A percentile compares a stretch with the other conserved stretches of the same genome.
These are phyloP conservation scores for Amoeboaphelidium protococcarum DNA, from an alignment of 371 early-diverging fungal species.

Conservation along the genomic window DNA sequence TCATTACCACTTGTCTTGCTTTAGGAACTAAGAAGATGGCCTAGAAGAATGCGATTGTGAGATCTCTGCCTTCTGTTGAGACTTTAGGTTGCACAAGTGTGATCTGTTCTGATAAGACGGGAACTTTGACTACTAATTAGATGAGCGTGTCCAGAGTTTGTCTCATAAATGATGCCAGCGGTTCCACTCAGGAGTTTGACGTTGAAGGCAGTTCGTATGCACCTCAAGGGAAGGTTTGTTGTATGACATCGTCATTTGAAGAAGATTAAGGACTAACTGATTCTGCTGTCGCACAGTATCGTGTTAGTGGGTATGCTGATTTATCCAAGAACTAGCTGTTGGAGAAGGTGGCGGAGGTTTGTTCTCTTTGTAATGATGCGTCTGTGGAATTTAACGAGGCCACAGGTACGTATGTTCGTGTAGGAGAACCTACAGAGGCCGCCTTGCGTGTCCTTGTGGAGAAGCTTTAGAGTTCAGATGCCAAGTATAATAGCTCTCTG, in stretches of 20 bases:
- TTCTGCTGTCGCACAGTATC: background rate
- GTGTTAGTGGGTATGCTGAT: too few relatives aligned
- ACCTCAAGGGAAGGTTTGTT: conserved; percentile 39
- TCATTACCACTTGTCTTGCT: conserved; percentile 89
- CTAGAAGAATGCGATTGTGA: conserved; percentile 78
- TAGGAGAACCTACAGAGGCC: conserved; percentile 98
- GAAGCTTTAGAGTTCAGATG: conserved; percentile 52
- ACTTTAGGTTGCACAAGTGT: conserved; percentile 87
- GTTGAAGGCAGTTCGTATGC: conserved; percentile 61
- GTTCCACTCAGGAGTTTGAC: conserved; percentile 27
- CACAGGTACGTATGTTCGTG: conserved; percentile 12
- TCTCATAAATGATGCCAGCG: conserved; percentile 10
- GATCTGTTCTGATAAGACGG: conserved; percentile 96
- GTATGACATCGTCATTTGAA: conserved; percentile 16
- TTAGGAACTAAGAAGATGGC: conserved; percentile 93
- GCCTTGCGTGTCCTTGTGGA: conserved; percentile 77
- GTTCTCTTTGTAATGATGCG: conserved; percentile 78
- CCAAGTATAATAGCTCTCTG: conserved; percentile 27
- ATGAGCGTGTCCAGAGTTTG: conserved; percentile 61
- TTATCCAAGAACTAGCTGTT: conserved; percentile 23
- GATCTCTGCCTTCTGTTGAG: conserved; percentile 73
- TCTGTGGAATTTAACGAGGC: conserved; percentile 42
- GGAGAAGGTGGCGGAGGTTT: conserved; percentile 45
- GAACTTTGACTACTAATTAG: conserved; percentile 92
- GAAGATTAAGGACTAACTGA: conserved; percentile 1